Evolutionary conservation across 108 stramenopile species (phyloP), one percentile per base, ranked within the genome.

Genomic region (Pseudonitzschia pungens): DNA sequence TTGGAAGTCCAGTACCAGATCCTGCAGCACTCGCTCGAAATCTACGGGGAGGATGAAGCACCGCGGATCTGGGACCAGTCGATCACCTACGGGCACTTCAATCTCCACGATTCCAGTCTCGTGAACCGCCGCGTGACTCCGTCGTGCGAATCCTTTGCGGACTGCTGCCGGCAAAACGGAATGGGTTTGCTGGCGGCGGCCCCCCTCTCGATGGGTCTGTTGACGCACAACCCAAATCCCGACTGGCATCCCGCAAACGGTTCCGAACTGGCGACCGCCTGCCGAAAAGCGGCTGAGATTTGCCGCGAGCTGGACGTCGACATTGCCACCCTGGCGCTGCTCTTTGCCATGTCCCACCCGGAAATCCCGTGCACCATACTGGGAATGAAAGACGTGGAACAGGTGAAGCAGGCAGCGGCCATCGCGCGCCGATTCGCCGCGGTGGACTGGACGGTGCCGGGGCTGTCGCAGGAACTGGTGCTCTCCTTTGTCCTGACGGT

Each of bases 201-300:
- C 26, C 93, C 96, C 0, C 69, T 96, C 1, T 92, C 90, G 40
- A 96, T 96, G 96, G 93, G 93, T 48, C 84, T 96, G 12, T 81
- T 96, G 57, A 92, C 91, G 20, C 33, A 70, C 29, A 68, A 65
- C 44, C 81, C 69, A 55, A 90, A 89, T 28, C 82, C 82, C 12
- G 60, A 42, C 27, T 96, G 95, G 95, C 95, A 96, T 83, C 95
- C 95, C 5, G 95, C 95, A 3, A 36, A 48, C 15, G 71, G 78
- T 40, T 31, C 32, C 4, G 77, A 69, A 50, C 56, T 96, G 40
- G 86, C 89, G 72, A 57, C 79, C 20, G 92, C 93, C 22, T 94
- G 92, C 70, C 73, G 22, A 8, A 22, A 72, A 14, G 95, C 93
- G 12, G 84, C 74, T 11, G 26, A 65, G 2, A 41, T 87, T n/a